Evolutionary conservation across 345 rosid species (phyloP).

Genomic region (Mallotus nudiflorus): DNA sequence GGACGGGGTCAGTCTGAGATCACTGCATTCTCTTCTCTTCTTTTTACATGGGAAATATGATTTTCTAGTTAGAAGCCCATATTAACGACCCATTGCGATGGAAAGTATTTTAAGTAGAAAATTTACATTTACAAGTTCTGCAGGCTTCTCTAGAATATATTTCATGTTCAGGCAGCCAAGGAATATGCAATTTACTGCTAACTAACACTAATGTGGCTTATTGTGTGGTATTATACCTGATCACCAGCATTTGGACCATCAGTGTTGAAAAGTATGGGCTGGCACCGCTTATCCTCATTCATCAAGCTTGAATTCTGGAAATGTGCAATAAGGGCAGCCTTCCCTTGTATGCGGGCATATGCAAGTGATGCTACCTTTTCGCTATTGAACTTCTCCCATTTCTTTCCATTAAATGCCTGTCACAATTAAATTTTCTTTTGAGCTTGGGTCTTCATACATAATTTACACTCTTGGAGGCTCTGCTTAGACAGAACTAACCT

Average conservation of each 20-base stretch:
- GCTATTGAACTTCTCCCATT: constrained; percentile 85
- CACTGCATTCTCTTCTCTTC: background rate
- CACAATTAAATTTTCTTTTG: constrained; percentile 9
- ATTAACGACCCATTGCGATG: background rate
- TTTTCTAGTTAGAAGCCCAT: background rate
- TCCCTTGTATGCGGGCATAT: constrained; percentile 78
- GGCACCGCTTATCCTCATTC: constrained; percentile 77
- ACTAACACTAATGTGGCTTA: background rate
- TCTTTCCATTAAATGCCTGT: constrained; percentile 73
- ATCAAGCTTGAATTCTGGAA: constrained; percentile 83
- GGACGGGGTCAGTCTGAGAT: background rate
- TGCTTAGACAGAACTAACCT: constrained; percentile 39
- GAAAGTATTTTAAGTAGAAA: background rate
- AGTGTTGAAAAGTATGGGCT: constrained; percentile 69
- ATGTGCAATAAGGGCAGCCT: constrained; percentile 68
- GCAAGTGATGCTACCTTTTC: constrained; percentile 76
- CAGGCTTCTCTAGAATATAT: background rate
- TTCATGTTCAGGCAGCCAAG: background rate
- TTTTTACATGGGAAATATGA: background rate
- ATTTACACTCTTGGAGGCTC: background rate
- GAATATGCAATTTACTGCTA: background rate
- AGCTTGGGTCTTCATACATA: constrained; percentile 4
- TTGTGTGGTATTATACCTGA: constrained; percentile 44
- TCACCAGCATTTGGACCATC: constrained; percentile 76
- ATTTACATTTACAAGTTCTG: background rate